Evolutionary conservation across 1,284 basidiomycete genomes (phyloP).

Genomic region (Pseudozyma tsukubaensis): DNA sequence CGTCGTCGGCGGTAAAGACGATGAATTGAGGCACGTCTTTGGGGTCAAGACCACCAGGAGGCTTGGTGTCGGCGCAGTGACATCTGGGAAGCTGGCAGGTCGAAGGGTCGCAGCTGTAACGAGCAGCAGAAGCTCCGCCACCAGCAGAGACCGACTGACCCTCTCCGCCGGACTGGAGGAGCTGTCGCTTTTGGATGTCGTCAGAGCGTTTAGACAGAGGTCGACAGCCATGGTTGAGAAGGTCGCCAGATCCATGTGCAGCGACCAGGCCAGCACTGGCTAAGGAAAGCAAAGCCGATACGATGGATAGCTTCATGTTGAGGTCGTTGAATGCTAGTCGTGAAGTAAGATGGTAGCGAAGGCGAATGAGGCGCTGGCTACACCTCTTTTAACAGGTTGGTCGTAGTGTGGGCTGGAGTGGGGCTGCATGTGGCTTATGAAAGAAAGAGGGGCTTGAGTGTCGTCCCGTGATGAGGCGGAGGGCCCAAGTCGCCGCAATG

Average conservation of each 20-base stretch:
- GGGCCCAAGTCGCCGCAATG: too few species aligned
- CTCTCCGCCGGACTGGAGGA: conserved; percentile 42
- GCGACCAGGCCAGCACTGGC: conserved; percentile 29
- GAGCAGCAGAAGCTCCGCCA: conserved; percentile 58
- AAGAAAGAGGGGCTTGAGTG: too few species aligned
- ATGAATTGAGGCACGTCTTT: conserved; percentile 60
- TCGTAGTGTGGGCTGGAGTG: too few species aligned
- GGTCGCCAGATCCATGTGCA: conserved; percentile 28
- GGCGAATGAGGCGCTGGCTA: background rate
- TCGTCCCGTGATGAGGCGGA: too few species aligned
- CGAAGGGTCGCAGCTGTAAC: conserved; percentile 58
- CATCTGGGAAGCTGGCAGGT: conserved; percentile 60
- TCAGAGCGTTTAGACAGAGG: conserved; percentile 38
- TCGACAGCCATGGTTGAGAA: conserved; percentile 45
- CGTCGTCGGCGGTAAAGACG: conserved; percentile 70
- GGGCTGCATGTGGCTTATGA: too few species aligned
- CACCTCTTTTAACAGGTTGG: too few species aligned
- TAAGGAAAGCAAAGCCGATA: conserved; percentile 28
- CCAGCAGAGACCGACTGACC: conserved; percentile 33
- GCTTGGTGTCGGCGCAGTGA: conserved; percentile 60
- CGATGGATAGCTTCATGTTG: conserved; percentile 29
- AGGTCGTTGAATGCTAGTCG: background rate
- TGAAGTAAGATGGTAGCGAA: background rate
- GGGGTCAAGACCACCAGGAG: conserved; percentile 59
- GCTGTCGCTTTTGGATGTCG: conserved; percentile 32